Evolutionary conservation across 1,284 basidiomycete species (phyloP), one percentile per base, ranked within the genome.

Genomic region (Ganoderma boninense): DNA sequence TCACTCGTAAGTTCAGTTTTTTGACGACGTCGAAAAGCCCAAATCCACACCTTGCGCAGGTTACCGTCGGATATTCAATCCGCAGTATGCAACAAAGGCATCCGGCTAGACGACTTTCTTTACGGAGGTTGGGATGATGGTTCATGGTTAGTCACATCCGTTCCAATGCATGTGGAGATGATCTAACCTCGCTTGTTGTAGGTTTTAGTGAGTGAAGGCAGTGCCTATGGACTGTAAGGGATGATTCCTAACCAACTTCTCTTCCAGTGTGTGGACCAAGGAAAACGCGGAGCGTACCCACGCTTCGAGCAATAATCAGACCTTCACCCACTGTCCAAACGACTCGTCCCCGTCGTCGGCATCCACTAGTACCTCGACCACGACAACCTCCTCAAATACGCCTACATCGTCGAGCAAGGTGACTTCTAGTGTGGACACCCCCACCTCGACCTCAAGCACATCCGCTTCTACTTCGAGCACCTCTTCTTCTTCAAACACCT

Each of bases 281-380:
- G 68, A 76, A 64, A 69, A 43, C 26, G 71, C 71, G 2, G 52
- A 62, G 18, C 49, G 54, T 6, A 66, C 70, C 2, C 66, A 71
- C 14, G 73, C 71, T 0, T 59, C 62, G 2, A 49, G 65, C 40
- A 69, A 70, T 42, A 66, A 74, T 60, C 69, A 71, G 59, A 73
- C 71, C 3, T 74, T 74, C 66, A 71, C 70, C 13, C 67, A 73
- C 23, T 76, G 74, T 46, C 52, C 72, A 2, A 67, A 70, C 49
- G 23, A 13, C 13, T 54, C 49, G 23, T 8, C n/a, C 13, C 13
- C 49, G 11, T 54, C 49, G 6, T 16, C 49, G 49, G 26, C 13
- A 10, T 10, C 49, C 23, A 26, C 23, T 52, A 8, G 23, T 54
- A 14, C 49, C 49, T 54, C 23, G 49, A 54, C 23, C 49, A 54